Conservation (phyloP, 2,329 filamentous ascomycete genomes). For the Diaporthe sp. region DNA sequence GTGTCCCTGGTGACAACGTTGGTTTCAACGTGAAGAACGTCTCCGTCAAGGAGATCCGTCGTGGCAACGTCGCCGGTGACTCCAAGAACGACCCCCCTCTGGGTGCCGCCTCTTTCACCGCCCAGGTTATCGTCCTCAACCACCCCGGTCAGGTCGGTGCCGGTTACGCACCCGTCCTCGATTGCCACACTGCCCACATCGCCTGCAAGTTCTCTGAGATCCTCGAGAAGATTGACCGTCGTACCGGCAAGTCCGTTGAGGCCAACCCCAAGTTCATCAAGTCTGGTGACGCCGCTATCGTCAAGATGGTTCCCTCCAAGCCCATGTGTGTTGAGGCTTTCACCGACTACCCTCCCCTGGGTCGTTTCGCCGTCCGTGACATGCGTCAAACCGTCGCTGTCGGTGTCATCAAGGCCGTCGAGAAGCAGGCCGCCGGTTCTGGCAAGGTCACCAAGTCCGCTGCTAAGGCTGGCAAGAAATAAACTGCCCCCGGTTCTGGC, state of each 20-base stretch:
- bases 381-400: slow-evolving; percentile 93
- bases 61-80: slow-evolving; percentile 99
- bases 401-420: slow-evolving; percentile 93
- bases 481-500: slow-evolving; percentile 56
- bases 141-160: slow-evolving; percentile 99
- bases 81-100: slow-evolving; percentile 99
- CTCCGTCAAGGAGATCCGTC: slow-evolving; percentile 99
- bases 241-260: slow-evolving; percentile 98
- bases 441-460: slow-evolving; percentile 82
- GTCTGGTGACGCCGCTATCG: slow-evolving; percentile 99
- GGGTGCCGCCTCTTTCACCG: slow-evolving; percentile 94
- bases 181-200: slow-evolving; percentile 99
- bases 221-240: slow-evolving; percentile 99
- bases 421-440: slow-evolving; percentile 69
- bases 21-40: slow-evolving; percentile 99
- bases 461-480: slow-evolving; percentile 83
- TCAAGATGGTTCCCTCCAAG: slow-evolving; percentile 99
- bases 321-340: slow-evolving; percentile 99
- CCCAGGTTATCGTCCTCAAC: slow-evolving; percentile 99
- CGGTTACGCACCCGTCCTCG: slow-evolving; percentile 98
- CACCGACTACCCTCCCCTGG: slow-evolving; percentile 99
- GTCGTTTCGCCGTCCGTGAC: slow-evolving; percentile 99
- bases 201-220: slow-evolving; percentile 99
- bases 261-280: slow-evolving; percentile 99
- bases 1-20: slow-evolving; percentile 99